Evolutionary conservation across 2,329 filamentous ascomycete species (phyloP).

Genomic region (Claviceps sp.): DNA sequence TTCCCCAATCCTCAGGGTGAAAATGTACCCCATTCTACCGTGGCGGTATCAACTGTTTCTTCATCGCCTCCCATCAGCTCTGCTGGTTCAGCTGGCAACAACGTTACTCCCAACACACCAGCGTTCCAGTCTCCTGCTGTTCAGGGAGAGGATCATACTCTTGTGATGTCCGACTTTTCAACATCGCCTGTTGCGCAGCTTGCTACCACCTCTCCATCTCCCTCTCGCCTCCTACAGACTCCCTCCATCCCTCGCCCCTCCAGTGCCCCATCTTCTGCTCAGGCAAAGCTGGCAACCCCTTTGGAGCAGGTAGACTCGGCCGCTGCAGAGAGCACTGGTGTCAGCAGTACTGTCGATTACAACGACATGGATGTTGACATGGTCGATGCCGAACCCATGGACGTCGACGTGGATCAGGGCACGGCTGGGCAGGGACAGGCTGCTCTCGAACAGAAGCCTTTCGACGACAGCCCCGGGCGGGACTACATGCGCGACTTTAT

Average conservation of each 20-base stretch:
- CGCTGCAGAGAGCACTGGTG: background rate
- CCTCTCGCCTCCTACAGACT: background rate
- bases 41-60: constrained; percentile 12
- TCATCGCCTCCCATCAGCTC: constrained; percentile 12
- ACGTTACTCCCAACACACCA: background rate
- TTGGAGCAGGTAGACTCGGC: background rate
- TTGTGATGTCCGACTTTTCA: constrained; percentile 1
- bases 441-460: background rate
- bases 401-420: background rate
- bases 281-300: background rate
- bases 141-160: constrained; percentile 1
- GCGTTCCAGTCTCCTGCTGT: background rate
- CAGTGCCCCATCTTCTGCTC: background rate
- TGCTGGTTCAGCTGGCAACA: background rate
- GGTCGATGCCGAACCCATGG: no score
- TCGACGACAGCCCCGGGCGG: constrained; percentile 21
- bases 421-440: background rate
- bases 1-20: constrained; percentile 18
- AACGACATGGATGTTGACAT: background rate
- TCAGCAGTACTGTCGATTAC: background rate
- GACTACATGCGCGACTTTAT: constrained; percentile 24
- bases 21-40: constrained; percentile 14
- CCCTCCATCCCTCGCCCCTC: background rate
- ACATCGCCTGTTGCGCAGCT: background rate
- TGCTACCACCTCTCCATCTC: background rate